Conservation (phyloP, 2,329 filamentous ascomycete species). For the Sodiomyces alkalinus region DNA sequence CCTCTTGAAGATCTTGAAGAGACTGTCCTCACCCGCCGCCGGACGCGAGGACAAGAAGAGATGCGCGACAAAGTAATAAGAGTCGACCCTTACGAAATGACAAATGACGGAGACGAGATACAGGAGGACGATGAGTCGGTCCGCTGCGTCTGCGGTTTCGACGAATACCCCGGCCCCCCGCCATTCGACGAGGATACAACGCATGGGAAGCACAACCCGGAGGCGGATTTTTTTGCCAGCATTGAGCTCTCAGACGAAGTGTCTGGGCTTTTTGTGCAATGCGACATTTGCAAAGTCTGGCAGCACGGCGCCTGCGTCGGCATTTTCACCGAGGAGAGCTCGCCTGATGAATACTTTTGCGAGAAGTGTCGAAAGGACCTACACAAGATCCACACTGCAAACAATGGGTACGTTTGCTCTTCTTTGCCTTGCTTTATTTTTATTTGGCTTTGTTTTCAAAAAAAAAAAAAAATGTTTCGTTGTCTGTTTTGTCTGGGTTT, state of each 20-base stretch:
- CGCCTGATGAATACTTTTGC: conserved; percentile 95
- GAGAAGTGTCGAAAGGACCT: conserved; percentile 86
- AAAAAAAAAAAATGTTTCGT: too few relatives aligned
- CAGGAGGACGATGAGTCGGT: conserved; percentile 89
- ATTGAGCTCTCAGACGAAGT: conserved; percentile 65
- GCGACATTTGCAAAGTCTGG: conserved; percentile 96
- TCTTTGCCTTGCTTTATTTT: too few relatives aligned
- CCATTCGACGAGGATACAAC: conserved; percentile 42
- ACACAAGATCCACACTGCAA: conserved; percentile 67
- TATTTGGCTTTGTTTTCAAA: too few relatives aligned
- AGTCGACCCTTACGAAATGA: conserved; percentile 32
- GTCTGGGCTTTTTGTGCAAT: conserved; percentile 94
- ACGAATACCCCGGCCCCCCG: conserved; percentile 83
- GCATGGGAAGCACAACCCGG: conserved; percentile 38
- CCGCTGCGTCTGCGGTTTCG: conserved; percentile 83
- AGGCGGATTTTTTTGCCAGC: conserved; percentile 40
- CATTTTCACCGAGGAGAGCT: conserved; percentile 85
- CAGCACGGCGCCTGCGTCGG: conserved; percentile 96
- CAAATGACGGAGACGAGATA: conserved; percentile 52
- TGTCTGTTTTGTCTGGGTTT: too few relatives aligned
- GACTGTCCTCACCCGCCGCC: conserved; percentile 56
- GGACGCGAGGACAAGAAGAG: conserved; percentile 59
- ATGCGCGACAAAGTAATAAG: conserved; percentile 34
- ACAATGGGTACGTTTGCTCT: conserved; percentile 84
- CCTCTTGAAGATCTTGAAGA: conserved; percentile 54